Conservation (phyloP, 352 stramenopile species). For the Phytopythium ostracodes region DNA sequence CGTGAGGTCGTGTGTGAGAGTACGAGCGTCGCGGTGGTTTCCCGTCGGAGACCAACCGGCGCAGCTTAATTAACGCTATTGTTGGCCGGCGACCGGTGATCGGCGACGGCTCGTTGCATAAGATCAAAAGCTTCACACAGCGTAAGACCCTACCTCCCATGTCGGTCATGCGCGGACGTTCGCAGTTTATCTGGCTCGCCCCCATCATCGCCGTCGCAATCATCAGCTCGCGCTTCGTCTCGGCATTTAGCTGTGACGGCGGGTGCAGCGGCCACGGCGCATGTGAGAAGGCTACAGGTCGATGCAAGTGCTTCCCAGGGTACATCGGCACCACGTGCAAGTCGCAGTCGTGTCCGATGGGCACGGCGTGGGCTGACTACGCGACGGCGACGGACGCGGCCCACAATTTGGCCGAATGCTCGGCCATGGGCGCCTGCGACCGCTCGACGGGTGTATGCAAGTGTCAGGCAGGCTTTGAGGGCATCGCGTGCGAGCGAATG, state of each 20-base stretch:
- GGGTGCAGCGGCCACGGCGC: conserved; percentile 82
- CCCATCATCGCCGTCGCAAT: not conserved
- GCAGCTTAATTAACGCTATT: conserved; percentile 4
- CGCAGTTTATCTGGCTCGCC: not conserved
- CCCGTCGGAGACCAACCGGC: not conserved
- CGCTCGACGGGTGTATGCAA: conserved; percentile 51
- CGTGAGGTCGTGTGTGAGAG: not conserved
- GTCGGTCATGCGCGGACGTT: conserved; percentile 7
- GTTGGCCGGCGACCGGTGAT: conserved; percentile 1
- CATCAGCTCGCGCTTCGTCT: conserved; percentile 7
- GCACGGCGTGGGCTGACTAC: conserved; percentile 59
- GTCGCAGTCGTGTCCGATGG: conserved; percentile 41
- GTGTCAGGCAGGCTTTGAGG: conserved; percentile 62
- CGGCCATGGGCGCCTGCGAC: conserved; percentile 82
- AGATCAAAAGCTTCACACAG: conserved; percentile 11
- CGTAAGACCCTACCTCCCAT: not conserved
- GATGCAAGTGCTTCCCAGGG: conserved; percentile 77
- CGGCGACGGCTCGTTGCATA: not conserved
- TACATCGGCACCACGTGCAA: conserved; percentile 71
- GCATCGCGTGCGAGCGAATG: conserved; percentile 72
- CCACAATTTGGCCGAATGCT: conserved; percentile 83
- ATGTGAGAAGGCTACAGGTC: conserved; percentile 47
- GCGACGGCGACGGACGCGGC: conserved; percentile 47
- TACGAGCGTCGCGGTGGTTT: not conserved
- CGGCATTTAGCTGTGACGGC: conserved; percentile 51